A percentile compares a stretch with the other conserved stretches of the same genome.
Evolutionary conservation across 768 basidiomycete genomes (phyloP).

Genomic region (Cubamyces sp.): DNA sequence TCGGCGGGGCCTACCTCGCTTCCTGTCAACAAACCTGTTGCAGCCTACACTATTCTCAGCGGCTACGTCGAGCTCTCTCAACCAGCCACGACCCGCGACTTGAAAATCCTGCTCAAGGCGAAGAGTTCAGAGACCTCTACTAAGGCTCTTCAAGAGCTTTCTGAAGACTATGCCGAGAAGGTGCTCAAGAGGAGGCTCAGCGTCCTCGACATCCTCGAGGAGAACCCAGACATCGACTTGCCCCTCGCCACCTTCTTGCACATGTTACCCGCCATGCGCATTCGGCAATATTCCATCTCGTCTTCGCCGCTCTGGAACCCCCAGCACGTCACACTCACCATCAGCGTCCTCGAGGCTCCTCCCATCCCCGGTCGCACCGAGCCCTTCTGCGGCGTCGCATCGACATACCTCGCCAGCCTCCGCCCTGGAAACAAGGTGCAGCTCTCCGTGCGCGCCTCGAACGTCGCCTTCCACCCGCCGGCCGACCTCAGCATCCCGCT

Average conservation of each 20-base stretch:
- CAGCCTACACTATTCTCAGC: slow-evolving; percentile 41
- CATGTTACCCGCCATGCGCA: slow-evolving; percentile 51
- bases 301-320: slow-evolving; percentile 52
- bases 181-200: slow-evolving; percentile 44
- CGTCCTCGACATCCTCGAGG: slow-evolving; percentile 48
- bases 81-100: slow-evolving; percentile 47
- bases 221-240: slow-evolving; percentile 41
- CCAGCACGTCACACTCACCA: slow-evolving; percentile 44
- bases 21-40: slow-evolving; percentile 43
- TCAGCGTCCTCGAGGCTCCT: slow-evolving; percentile 47
- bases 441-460: slow-evolving; percentile 44
- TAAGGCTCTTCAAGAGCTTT: slow-evolving; percentile 35
- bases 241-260: slow-evolving; percentile 44
- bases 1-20: slow-evolving; percentile 44
- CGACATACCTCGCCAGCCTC: slow-evolving; percentile 46
- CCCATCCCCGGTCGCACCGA: slow-evolving; percentile 37
- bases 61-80: slow-evolving; percentile 54
- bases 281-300: slow-evolving; percentile 57
- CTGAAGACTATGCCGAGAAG: slow-evolving; percentile 35
- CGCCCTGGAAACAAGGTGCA: slow-evolving; percentile 43
- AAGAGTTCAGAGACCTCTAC: slow-evolving; percentile 33
- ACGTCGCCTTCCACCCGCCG: slow-evolving; percentile 46
- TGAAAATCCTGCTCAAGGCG: slow-evolving; percentile 38
- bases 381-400: slow-evolving; percentile 49
- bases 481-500: slow-evolving; percentile 43